phyloP scores from a whole-genome alignment of 2,329 filamentous ascomycete genomes.

The Hypoxylon sp. region DNA sequence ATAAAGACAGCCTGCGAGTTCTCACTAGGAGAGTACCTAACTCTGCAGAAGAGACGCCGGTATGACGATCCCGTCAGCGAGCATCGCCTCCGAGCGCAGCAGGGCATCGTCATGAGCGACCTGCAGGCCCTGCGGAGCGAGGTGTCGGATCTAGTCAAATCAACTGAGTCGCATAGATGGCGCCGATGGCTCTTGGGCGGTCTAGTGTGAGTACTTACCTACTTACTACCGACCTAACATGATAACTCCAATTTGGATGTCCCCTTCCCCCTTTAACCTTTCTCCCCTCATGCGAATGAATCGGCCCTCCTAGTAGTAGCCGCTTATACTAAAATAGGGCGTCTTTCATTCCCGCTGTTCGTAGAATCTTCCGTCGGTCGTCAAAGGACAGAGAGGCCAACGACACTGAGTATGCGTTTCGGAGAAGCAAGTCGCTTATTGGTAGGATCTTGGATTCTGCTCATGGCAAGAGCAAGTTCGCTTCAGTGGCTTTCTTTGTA shows the following conservation, averaged over 20 bases:
- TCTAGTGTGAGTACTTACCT: conserved; percentile 61
- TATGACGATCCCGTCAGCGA: conserved; percentile 59
- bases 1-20: conserved; percentile 51
- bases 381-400: conserved; percentile 61
- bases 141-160: conserved; percentile 61
- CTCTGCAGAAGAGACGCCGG: conserved; percentile 53
- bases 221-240: background rate
- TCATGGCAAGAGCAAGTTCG: conserved; percentile 62
- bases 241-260: background rate
- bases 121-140: conserved; percentile 62
- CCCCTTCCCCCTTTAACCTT: background rate
- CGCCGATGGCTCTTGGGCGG: conserved; percentile 68
- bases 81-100: conserved; percentile 61
- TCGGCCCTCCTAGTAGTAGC: background rate
- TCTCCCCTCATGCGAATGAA: background rate
- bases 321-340: conserved; percentile 56
- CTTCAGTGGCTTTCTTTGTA: conserved; percentile 68
- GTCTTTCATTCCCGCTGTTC: conserved; percentile 67
- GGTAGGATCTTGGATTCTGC: conserved; percentile 64
- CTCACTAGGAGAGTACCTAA: conserved; percentile 56
- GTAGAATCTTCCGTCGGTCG: conserved; percentile 65
- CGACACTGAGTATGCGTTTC: conserved; percentile 72
- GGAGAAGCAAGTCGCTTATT: conserved; percentile 65
- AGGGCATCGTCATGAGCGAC: conserved; percentile 61
- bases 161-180: conserved; percentile 66